Evolutionary conservation across 2,329 filamentous ascomycete species (phyloP).

Genomic region (Fusarium armeniacum): DNA sequence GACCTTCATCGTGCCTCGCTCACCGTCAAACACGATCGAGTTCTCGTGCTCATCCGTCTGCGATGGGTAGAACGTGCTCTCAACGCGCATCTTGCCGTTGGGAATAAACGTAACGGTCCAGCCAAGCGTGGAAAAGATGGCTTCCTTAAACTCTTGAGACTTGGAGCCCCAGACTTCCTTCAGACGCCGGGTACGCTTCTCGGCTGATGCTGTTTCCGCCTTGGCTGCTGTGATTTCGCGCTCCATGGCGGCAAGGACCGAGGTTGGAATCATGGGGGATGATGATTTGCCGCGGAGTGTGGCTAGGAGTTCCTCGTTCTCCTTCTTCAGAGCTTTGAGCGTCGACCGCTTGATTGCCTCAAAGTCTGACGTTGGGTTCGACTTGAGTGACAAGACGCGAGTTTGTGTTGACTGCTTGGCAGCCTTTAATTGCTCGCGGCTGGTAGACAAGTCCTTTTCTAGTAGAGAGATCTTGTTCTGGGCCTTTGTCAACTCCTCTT

Average conservation of each 20-base stretch:
- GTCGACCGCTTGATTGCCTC: constrained; percentile 88
- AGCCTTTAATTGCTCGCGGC: constrained; percentile 77
- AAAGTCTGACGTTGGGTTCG: constrained; percentile 90
- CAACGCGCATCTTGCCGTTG: constrained; percentile 96
- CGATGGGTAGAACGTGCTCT: constrained; percentile 84
- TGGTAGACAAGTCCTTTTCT: constrained; percentile 80
- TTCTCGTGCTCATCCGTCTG: constrained; percentile 77
- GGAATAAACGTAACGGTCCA: constrained; percentile 97
- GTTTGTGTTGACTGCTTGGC: constrained; percentile 78
- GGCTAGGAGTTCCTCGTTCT: constrained; percentile 85
- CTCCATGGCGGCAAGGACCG: constrained; percentile 80
- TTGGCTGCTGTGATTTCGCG: constrained; percentile 81
- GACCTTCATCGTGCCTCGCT: constrained; percentile 98
- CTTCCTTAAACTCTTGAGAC: constrained; percentile 93
- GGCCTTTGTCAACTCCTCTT: constrained; percentile 79
- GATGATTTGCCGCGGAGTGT: constrained; percentile 70
- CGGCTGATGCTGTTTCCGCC: constrained; percentile 76
- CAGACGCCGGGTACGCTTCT: constrained; percentile 87
- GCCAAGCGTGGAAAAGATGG: constrained; percentile 90
- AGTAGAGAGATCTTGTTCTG: constrained; percentile 79
- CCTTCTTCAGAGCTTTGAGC: constrained; percentile 80
- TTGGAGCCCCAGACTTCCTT: constrained; percentile 95
- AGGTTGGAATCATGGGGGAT: constrained; percentile 78
- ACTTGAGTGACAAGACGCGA: constrained; percentile 85
- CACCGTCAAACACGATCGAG: constrained; percentile 87